Conservation (phyloP, 2,329 filamentous ascomycete species). For the Fusarium subglutinans region DNA sequence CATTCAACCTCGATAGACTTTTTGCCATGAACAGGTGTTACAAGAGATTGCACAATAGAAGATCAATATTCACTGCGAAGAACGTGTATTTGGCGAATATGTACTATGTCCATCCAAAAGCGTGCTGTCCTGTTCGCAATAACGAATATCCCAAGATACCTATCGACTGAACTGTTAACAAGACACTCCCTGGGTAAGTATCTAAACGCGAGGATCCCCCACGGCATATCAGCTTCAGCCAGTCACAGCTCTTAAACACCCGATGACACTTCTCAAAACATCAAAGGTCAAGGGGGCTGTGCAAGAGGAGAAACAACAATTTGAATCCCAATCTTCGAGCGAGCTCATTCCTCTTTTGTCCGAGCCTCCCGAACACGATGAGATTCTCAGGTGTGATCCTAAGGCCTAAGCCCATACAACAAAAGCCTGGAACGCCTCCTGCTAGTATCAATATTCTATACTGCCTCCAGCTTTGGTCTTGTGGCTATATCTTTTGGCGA, state of each 20-base stretch:
- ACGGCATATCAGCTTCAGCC: constrained; percentile 16
- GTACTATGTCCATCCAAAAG: no score
- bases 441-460: neutral
- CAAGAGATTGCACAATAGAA: neutral
- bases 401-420: constrained; percentile 13
- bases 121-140: neutral
- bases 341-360: constrained; percentile 12
- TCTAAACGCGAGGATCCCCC: constrained; percentile 25
- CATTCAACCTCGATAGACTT: constrained; percentile 11
- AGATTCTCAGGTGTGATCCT: neutral
- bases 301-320: constrained; percentile 26
- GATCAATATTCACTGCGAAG: neutral
- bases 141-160: neutral
- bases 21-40: constrained; percentile 2
- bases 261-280: constrained; percentile 20
- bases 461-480: neutral
- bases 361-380: constrained; percentile 20
- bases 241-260: constrained; percentile 22
- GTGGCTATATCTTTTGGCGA: constrained; percentile 20
- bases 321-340: constrained; percentile 5
- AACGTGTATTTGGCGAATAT: neutral
- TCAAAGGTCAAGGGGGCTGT: constrained; percentile 30
- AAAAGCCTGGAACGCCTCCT: neutral
- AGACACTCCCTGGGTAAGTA: neutral
- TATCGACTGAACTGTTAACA: neutral